Evolutionary conservation across 305 asterid genomes (phyloP), one percentile per base, ranked within the genome.

Genomic region (Fraxinus angustifolia): DNA sequence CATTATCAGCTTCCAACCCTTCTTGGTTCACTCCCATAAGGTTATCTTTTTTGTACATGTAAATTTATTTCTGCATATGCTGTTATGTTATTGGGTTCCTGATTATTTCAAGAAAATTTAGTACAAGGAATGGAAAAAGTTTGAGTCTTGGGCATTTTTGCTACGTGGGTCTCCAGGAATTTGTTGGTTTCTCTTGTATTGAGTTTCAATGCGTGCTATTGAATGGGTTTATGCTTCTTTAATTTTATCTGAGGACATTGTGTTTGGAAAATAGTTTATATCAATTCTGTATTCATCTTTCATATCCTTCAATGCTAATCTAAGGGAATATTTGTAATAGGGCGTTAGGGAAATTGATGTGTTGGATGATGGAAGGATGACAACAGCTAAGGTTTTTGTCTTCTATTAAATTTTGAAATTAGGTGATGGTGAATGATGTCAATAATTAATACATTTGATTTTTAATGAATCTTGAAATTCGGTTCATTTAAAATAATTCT

Each of bases 21-120:
- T 89, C 95, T 78, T 92, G 97, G 97, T 91, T 91, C 84, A 91
- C 94, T 42, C 92, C 97, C 7, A 89, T 87, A 84, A 91, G 93
- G 97, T 92, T 31, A 48, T 10, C n/a, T 12, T 45, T 6, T 31
- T 76, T 75, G 2, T 75, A 40, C 16, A 23, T 62, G 72, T 26
- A 23, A 28, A n/a, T 40, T 6, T 80, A 8, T 80, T 40, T 50
- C 19, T 12, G 6, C 53, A 1, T 71, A n/a, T 7, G 19, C 45
- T 4, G 30, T 53, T 70, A 65, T 67, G 12, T 42, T 62, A 62
- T 58, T 14, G 58, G 78, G 14, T 71, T 72, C 42, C 76, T 74
- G 82, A 73, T 84, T 76, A 73, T 76, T 82, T 81, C 45, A 72
- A 34, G 79, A 67, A 53, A n/a, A 45, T 16, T 45, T 73, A 36